Evolutionary conservation across 805 yeast genomes (phyloP).

Genomic region (Pichia occidentalis): DNA sequence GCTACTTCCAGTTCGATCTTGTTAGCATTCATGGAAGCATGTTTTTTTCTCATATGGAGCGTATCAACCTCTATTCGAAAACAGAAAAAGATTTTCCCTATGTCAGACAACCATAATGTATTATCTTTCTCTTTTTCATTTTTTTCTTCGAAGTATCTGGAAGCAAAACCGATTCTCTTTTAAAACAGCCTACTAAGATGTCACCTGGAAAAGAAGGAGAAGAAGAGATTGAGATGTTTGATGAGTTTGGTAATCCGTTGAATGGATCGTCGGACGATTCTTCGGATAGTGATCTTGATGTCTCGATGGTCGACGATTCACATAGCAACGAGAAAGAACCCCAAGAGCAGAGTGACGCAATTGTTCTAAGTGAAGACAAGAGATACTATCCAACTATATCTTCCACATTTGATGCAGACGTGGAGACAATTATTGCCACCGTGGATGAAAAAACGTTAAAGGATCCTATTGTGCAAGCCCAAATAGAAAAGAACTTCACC

Average conservation of each 20-base stretch:
- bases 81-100: too few species aligned
- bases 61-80: too few species aligned
- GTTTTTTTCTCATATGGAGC: too few species aligned
- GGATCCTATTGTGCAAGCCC: conserved; percentile 63
- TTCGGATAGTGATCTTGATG: conserved; percentile 28
- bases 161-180: too few species aligned
- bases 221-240: conserved; percentile 66
- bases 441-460: conserved; percentile 40
- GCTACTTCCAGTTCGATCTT: too few species aligned
- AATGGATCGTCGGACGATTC: conserved; percentile 42
- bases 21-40: too few species aligned
- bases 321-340: conserved; percentile 8
- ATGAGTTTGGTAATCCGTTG: conserved; percentile 73
- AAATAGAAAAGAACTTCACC: conserved; percentile 34
- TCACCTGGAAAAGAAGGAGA: conserved; percentile 1
- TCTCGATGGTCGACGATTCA: conserved; percentile 9
- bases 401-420: conserved; percentile 52
- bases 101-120: too few species aligned
- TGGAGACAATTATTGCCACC: conserved; percentile 51
- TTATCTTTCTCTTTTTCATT: too few species aligned
- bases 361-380: conserved; percentile 41
- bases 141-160: too few species aligned
- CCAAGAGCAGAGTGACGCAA: conserved; percentile 19
- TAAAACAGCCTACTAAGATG: too few species aligned
- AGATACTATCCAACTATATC: conserved; percentile 35